phyloP scores from a whole-genome alignment of 441 rosid species.

The Pelargonium australe region DNA sequence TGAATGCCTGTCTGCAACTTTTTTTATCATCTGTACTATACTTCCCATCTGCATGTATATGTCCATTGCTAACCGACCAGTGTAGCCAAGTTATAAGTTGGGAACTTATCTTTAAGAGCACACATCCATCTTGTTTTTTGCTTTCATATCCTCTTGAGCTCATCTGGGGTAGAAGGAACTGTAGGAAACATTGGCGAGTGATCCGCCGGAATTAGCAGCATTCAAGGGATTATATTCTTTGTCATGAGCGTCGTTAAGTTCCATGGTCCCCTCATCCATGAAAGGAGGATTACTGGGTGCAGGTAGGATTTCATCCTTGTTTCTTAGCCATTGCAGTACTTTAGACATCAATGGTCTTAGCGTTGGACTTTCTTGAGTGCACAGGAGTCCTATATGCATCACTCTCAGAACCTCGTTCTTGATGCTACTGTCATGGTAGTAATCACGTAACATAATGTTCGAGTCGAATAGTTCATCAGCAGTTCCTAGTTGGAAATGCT shows the following conservation, averaged over 20 bases:
- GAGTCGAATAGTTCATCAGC: conserved; percentile 67
- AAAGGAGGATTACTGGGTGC: conserved; percentile 75
- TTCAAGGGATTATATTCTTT: conserved; percentile 35
- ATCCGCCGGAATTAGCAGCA: conserved; percentile 37
- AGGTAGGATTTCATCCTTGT: conserved; percentile 60
- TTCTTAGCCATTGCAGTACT: conserved; percentile 61
- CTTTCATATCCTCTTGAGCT: conserved; percentile 17
- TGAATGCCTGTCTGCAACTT: conserved; percentile 3
- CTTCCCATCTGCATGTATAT: background rate
- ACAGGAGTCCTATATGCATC: conserved; percentile 67
- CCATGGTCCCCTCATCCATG: conserved; percentile 76
- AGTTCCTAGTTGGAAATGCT: conserved; percentile 55
- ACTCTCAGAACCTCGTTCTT: conserved; percentile 52
- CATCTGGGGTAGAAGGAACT: conserved; percentile 79
- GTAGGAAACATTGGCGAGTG: conserved; percentile 50
- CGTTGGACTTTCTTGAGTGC: conserved; percentile 67
- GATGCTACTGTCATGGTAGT: conserved; percentile 28
- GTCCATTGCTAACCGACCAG: background rate
- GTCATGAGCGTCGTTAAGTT: conserved; percentile 47
- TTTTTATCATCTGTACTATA: background rate
- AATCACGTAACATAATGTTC: conserved; percentile 44
- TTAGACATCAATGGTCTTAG: conserved; percentile 73
- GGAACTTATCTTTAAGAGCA: too few species aligned
- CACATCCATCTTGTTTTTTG: background rate
- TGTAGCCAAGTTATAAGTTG: background rate